phyloP scores from a whole-genome alignment of 1,284 basidiomycete species.

The Cryptococcus sp. region DNA sequence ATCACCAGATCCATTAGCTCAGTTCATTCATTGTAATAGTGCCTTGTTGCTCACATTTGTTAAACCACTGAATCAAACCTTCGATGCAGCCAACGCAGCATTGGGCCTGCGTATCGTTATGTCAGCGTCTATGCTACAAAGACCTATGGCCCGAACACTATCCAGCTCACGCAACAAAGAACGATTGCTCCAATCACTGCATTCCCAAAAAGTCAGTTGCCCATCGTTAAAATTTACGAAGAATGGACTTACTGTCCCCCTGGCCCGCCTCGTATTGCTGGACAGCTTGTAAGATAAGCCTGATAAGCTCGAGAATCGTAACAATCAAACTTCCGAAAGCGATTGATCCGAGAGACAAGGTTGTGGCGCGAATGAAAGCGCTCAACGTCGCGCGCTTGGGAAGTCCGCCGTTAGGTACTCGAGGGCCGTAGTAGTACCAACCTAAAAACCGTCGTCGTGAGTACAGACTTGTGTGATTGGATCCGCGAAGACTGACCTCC shows the following conservation, averaged over 20 bases:
- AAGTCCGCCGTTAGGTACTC: conserved; percentile 43
- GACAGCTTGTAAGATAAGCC: conserved; percentile 65
- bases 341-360: conserved; percentile 81
- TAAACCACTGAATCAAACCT: conserved; percentile 74
- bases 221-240: background rate
- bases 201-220: conserved; percentile 2
- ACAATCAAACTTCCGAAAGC: conserved; percentile 88
- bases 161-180: conserved; percentile 58
- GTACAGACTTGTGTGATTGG: too few relatives aligned
- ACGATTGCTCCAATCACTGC: conserved; percentile 69
- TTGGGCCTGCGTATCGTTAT: conserved; percentile 58
- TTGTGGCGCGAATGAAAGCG: conserved; percentile 77
- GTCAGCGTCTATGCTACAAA: background rate
- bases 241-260: conserved; percentile 65
- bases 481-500: conserved; percentile 55
- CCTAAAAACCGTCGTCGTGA: conserved; percentile 13
- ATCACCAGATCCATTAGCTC: conserved; percentile 2
- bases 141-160: conserved; percentile 7
- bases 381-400: conserved; percentile 70
- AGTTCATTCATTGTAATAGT: background rate
- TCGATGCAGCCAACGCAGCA: conserved; percentile 78
- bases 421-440: conserved; percentile 53
- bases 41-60: conserved; percentile 57
- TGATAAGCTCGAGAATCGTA: conserved; percentile 75
- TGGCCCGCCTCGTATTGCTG: conserved; percentile 69